A percentile compares a stretch with the other conserved stretches of the same genome.
These are phyloP conservation scores for Ophiostoma australiae DNA, from an alignment of 2,329 filamentous ascomycete genomes.

Conservation along the genomic window DNA sequence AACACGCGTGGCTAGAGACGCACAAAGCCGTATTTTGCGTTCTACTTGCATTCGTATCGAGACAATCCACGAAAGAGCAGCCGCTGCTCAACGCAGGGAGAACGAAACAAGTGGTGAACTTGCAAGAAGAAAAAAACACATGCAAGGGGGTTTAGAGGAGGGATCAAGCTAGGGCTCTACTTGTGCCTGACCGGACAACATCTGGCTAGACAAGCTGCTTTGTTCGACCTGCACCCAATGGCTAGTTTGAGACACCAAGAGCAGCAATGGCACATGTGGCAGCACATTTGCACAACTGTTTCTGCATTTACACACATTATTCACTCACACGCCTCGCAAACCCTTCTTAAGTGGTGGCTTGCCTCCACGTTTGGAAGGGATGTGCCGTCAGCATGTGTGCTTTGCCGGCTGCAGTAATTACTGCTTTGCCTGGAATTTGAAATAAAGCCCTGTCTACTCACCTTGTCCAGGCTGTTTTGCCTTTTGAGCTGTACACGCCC, in stretches of 20 bases:
- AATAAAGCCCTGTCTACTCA: background rate
- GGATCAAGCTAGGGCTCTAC: background rate
- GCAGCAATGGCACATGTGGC: background rate
- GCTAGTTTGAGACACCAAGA: conserved; percentile 2
- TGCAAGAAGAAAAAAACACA: background rate
- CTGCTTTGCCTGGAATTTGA: background rate
- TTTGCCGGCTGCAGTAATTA: background rate
- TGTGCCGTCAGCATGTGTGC: background rate
- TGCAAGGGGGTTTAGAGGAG: background rate
- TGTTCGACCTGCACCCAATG: conserved; percentile 1
- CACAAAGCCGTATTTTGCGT: background rate
- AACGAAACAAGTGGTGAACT: background rate
- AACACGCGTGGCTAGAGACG: conserved; percentile 8
- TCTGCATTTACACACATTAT: background rate
- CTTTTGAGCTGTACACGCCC: background rate
- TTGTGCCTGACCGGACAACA: conserved; percentile 5
- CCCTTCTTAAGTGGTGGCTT: background rate
- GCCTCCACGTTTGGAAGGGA: background rate
- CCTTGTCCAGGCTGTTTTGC: background rate
- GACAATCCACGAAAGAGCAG: background rate
- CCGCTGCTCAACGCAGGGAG: background rate
- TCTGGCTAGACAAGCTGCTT: conserved; percentile 4
- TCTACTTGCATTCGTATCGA: background rate
- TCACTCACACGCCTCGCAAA: background rate
- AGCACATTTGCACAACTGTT: background rate